Evolutionary conservation across 805 yeast genomes (phyloP).

Genomic region (Starmerella bombicola): DNA sequence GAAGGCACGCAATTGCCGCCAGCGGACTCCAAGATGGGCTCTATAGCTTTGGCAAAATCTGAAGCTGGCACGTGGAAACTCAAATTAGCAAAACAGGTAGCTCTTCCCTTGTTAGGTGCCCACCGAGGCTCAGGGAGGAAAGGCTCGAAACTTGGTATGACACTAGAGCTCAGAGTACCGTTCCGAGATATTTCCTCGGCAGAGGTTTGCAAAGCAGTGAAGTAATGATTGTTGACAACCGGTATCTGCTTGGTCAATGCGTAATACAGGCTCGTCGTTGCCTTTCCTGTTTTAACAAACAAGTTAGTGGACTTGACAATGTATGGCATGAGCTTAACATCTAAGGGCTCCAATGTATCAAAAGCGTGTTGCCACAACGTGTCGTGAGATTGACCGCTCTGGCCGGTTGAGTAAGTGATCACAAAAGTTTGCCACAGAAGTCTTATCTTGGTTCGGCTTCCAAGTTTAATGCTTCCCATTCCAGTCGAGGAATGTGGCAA

Average conservation of each 20-base stretch:
- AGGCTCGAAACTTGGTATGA: slow-evolving; percentile 22
- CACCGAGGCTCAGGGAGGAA: slow-evolving; percentile 24
- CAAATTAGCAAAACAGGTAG: slow-evolving; percentile 21
- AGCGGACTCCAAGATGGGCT: slow-evolving; percentile 23
- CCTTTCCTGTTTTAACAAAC: slow-evolving; percentile 21
- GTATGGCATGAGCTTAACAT: slow-evolving; percentile 23
- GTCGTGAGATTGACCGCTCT: slow-evolving; percentile 14
- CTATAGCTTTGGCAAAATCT: slow-evolving; percentile 17
- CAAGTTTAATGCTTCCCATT: slow-evolving; percentile 17
- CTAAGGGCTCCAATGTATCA: slow-evolving; percentile 22
- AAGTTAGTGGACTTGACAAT: slow-evolving; percentile 25
- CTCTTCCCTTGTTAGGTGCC: slow-evolving; percentile 23
- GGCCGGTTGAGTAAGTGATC: slow-evolving; percentile 23
- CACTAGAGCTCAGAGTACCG: slow-evolving; percentile 18
- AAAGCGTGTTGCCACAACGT: slow-evolving; percentile 13
- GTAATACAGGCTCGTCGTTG: slow-evolving; percentile 26
- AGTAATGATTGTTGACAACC: slow-evolving; percentile 24
- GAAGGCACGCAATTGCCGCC: slow-evolving; percentile 19
- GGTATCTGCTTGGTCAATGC: slow-evolving; percentile 29
- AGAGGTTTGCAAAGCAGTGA: slow-evolving; percentile 16
- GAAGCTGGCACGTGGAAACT: slow-evolving; percentile 23
- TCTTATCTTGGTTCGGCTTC: slow-evolving; percentile 17
- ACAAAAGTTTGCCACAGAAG: slow-evolving; percentile 24
- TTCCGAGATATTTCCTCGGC: slow-evolving; percentile 16
- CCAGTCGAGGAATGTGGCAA: slow-evolving; percentile 1